A percentile compares a stretch with the other conserved stretches of the same genome.
Evolutionary conservation across 192 early-diverging fungal genomes (phyloP).

Genomic region (Chytriomyces sp.): DNA sequence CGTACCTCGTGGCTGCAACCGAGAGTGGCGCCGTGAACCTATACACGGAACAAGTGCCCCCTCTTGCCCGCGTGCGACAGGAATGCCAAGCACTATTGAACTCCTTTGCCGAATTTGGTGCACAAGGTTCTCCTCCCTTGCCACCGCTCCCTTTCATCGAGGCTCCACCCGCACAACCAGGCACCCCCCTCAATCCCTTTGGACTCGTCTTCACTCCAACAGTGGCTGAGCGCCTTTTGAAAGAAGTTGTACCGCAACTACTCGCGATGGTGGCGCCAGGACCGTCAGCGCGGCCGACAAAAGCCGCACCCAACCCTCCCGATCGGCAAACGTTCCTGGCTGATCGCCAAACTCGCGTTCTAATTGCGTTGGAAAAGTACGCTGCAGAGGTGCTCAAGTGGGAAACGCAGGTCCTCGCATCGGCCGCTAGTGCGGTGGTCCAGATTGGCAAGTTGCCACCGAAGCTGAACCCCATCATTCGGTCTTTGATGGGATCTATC

Average conservation of each 20-base stretch:
- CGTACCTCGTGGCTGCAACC: conserved; percentile 56
- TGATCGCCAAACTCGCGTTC: conserved; percentile 63
- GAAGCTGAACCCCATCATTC: conserved; percentile 83
- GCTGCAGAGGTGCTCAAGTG: conserved; percentile 52
- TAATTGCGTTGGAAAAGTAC: conserved; percentile 63
- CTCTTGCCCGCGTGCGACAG: conserved; percentile 63
- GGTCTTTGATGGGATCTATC: conserved; percentile 84
- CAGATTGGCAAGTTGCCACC: conserved; percentile 74
- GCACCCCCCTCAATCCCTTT: conserved; percentile 34
- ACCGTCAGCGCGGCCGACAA: conserved; percentile 19
- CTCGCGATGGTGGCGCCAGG: conserved; percentile 8
- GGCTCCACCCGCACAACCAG: conserved; percentile 12
- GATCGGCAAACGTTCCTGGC: conserved; percentile 39
- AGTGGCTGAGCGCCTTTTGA: conserved; percentile 41
- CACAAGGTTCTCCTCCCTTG: conserved; percentile 54
- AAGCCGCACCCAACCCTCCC: neutral
- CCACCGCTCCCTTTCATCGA: conserved; percentile 49
- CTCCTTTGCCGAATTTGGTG: conserved; percentile 57
- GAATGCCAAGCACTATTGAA: conserved; percentile 70
- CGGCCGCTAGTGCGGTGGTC: conserved; percentile 79
- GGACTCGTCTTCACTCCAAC: conserved; percentile 43
- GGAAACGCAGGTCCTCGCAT: conserved; percentile 70
- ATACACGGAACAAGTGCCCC: conserved; percentile 65
- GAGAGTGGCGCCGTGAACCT: conserved; percentile 43
- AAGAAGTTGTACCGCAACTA: conserved; percentile 42